Base-by-base conservation (phyloP, 2,329 filamentous ascomycete species). In the Aspergillus quadrilineatus region DNA sequence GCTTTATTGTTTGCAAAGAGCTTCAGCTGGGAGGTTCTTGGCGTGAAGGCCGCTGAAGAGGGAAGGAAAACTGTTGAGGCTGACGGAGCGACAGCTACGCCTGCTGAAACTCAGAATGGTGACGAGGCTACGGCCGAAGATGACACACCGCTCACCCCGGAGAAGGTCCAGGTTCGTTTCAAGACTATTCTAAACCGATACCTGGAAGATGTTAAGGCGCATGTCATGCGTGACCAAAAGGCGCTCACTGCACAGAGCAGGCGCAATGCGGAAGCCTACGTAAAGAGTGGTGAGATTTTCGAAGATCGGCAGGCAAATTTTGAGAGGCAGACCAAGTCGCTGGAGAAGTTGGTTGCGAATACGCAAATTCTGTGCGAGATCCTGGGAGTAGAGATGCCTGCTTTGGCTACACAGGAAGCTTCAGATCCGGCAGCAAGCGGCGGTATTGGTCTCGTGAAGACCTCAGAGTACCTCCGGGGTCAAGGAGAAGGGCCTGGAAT, bases 271-370 rank as follows among this genome's bases (percentile, higher is more conserved):
- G 94, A 99, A 74, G 94, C 93, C 5, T 99, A 99, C 67, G 93
- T 99, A 66, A 97, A 97, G 69, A 97, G 94, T 37, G 94, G 94
- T 2, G 94, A 99, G 70, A 93, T 99, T 4, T 97, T 99, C 62
- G 94, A 99, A 71, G 94, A 99, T 69, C 89, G 94, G 50, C 94
- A 99, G 71, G 85, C 92, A 53, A 97, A 92, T 69, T 96, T 95
- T 64, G 95, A 99, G 72, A 97, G 92, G 73, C 89, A 94, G 65
- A 81, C 92, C 55, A 99, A 97, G 74, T 83, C 89, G 0, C 91
- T 97, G 69, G 94, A 99, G 71, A 92, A 92, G 63, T 82, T 99
- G 3, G 82, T 96, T 28, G 80, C 90, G 22, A 97, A 96, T 72
- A 92, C 93, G 0, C 95, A 99, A 70, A 85, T 92, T 15, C 81